Evolutionary conservation across 768 basidiomycete genomes (phyloP), one percentile per base, ranked within the genome.

Genomic region (Trametes punicea): DNA sequence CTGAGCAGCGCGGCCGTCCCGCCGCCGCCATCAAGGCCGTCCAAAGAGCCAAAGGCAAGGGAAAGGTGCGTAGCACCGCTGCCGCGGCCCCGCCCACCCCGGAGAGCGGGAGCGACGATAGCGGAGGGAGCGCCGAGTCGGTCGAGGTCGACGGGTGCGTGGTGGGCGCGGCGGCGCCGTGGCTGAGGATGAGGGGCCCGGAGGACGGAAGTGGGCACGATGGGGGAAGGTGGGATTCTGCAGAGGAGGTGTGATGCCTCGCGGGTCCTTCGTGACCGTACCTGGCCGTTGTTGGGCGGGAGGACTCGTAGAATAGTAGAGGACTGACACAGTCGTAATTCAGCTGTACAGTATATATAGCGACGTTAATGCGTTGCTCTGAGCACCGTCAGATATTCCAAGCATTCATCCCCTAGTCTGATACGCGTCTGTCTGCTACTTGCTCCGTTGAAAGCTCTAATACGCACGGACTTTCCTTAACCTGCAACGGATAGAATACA

Each of bases 401-500:
- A n/a, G n/a, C n/a, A n/a, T n/a, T n/a, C n/a, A n/a, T n/a, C n/a
- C n/a, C n/a, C n/a, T n/a, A n/a, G n/a, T n/a, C n/a, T n/a, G n/a
- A n/a, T n/a, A n/a, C n/a, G n/a, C n/a, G n/a, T n/a, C n/a, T n/a
- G n/a, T n/a, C n/a, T n/a, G n/a, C n/a, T n/a, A n/a, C n/a, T n/a
- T n/a, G n/a, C n/a, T n/a, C n/a, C n/a, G n/a, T n/a, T n/a, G n/a
- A n/a, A n/a, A n/a, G n/a, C n/a, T n/a, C n/a, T n/a, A n/a, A n/a
- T n/a, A n/a, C n/a, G n/a, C n/a, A n/a, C n/a, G n/a, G n/a, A n/a
- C n/a, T n/a, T n/a, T n/a, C n/a, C n/a, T n/a, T n/a, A n/a, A 15
- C 34, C 13, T 36, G 34, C n/a, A 25, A 9, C 2, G 25, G 23
- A 55, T 60, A 60, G 34, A 51, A 45, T 57, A 49, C 55, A 51